A percentile compares a stretch with the other conserved stretches of the same genome.
Evolutionary conservation across 805 yeast species (phyloP).

Genomic region (Wickerhamomyces canadensis): DNA sequence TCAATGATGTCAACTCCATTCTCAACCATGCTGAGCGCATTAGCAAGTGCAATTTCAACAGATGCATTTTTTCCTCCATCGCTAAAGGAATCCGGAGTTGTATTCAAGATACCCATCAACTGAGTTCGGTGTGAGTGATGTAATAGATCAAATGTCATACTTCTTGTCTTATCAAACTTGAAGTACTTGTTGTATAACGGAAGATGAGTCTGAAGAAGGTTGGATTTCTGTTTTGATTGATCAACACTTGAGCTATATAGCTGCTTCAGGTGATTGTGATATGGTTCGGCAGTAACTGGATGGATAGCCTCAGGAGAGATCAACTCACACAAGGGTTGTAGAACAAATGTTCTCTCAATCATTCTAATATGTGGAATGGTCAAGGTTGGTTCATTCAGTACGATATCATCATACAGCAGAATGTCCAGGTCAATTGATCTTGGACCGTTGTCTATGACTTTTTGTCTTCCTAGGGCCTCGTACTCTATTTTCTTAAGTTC

Average conservation of each 20-base stretch:
- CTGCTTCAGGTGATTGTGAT: conserved; percentile 59
- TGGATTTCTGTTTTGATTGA: conserved; percentile 41
- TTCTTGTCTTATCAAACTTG: conserved; percentile 15
- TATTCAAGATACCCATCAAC: conserved; percentile 83
- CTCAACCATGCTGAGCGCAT: conserved; percentile 43
- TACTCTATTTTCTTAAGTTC: conserved; percentile 76
- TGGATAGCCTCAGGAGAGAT: conserved; percentile 61
- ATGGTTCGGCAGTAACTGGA: conserved; percentile 84
- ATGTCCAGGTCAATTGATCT: conserved; percentile 88
- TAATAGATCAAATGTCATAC: conserved; percentile 40
- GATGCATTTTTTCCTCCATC: conserved; percentile 64
- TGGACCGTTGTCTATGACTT: conserved; percentile 86
- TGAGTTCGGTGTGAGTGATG: conserved; percentile 45
- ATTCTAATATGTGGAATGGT: conserved; percentile 82
- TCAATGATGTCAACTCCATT: conserved; percentile 77
- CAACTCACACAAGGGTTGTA: conserved; percentile 83
- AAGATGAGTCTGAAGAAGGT: conserved; percentile 41
- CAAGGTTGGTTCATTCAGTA: conserved; percentile 52
- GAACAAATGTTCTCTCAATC: conserved; percentile 86
- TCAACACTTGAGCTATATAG: conserved; percentile 34
- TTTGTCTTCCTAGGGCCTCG: conserved; percentile 60
- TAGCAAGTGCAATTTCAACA: conserved; percentile 35
- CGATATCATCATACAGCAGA: conserved; percentile 48
- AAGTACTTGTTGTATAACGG: conserved; percentile 35
- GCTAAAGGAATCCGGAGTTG: conserved; percentile 93